Percentiles rank a stretch among this genome's conserved stretches.
Evolutionary conservation across 2,329 filamentous ascomycete species (phyloP).

Genomic region (Epichloe baconii): DNA sequence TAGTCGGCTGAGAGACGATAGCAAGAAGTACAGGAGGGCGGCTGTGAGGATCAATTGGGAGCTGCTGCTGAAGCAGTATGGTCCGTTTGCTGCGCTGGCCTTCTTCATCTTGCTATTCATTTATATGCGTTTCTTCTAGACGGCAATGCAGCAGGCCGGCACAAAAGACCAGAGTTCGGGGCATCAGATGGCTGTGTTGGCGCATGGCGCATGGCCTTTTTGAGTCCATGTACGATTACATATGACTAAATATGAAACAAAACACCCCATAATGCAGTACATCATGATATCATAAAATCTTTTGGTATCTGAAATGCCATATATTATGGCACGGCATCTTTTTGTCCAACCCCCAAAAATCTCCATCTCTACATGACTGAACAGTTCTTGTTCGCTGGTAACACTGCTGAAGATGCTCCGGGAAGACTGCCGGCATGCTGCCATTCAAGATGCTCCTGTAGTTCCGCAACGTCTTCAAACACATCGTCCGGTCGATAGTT

Average conservation of each 20-base stretch:
- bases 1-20: constrained; percentile 76
- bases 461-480: constrained; percentile 12
- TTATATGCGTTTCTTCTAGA: constrained; percentile 84
- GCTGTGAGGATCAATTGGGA: constrained; percentile 98
- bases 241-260: constrained; percentile 7
- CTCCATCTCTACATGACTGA: constrained; percentile 26
- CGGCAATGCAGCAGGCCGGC: not conserved
- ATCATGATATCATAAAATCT: not conserved
- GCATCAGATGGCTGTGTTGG: not conserved
- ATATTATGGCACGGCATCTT: no score
- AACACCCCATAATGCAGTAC: constrained; percentile 3
- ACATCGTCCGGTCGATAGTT: no score
- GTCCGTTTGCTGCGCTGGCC: constrained; percentile 70
- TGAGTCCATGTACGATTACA: constrained; percentile 12
- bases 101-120: constrained; percentile 77
- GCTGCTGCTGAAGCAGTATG: constrained; percentile 89
- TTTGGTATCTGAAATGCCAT: not conserved
- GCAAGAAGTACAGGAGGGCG: constrained; percentile 83
- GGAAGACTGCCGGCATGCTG: constrained; percentile 33
- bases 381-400: constrained; percentile 27
- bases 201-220: not conserved
- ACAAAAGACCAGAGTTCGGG: not conserved
- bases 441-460: constrained; percentile 46
- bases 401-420: constrained; percentile 18
- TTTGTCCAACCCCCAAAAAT: no score